Conservation (phyloP, 768 basidiomycete genomes). For the Mycena vitilis region DNA sequence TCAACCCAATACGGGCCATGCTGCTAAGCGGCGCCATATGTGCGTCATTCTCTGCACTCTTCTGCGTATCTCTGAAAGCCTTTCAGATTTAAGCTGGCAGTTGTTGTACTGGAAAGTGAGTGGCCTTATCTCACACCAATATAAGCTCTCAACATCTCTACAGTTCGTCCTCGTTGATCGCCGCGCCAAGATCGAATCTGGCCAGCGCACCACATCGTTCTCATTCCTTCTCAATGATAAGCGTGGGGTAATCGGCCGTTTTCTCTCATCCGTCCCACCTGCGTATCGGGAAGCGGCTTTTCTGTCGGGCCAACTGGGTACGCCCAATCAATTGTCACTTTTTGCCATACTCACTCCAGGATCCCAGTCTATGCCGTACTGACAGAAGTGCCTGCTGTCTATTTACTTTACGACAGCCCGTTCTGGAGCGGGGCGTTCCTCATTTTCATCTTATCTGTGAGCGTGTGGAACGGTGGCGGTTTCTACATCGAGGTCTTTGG, state of each 20-base stretch:
- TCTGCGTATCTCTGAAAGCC: constrained; percentile 32
- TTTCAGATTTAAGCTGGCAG: constrained; percentile 91
- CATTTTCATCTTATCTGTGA: constrained; percentile 83
- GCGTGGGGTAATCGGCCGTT: constrained; percentile 82
- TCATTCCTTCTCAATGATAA: constrained; percentile 91
- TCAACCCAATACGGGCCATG: constrained; percentile 80
- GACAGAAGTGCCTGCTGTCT: constrained; percentile 89
- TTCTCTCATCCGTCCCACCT: constrained; percentile 69
- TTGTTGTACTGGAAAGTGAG: constrained; percentile 90
- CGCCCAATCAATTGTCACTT: neutral
- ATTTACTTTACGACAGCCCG: constrained; percentile 83
- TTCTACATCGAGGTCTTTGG: constrained; percentile 98
- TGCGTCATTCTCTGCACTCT: constrained; percentile 52
- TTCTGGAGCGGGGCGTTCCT: constrained; percentile 84
- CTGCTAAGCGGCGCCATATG: constrained; percentile 86
- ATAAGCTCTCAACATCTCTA: constrained; percentile 12
- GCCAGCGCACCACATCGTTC: constrained; percentile 91
- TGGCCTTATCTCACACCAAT: constrained; percentile 1
- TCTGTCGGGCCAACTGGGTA: constrained; percentile 87
- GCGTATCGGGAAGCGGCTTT: constrained; percentile 77
- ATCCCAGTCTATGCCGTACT: constrained; percentile 81
- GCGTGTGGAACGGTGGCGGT: constrained; percentile 96
- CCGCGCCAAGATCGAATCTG: constrained; percentile 89
- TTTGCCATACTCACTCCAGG: constrained; percentile 18
- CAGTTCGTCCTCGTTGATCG: constrained; percentile 91